Percentiles rank a stretch among this genome's conserved stretches.
Evolutionary conservation across 2,329 filamentous ascomycete genomes (phyloP).

Genomic region (Arthrobotrys megalospora): DNA sequence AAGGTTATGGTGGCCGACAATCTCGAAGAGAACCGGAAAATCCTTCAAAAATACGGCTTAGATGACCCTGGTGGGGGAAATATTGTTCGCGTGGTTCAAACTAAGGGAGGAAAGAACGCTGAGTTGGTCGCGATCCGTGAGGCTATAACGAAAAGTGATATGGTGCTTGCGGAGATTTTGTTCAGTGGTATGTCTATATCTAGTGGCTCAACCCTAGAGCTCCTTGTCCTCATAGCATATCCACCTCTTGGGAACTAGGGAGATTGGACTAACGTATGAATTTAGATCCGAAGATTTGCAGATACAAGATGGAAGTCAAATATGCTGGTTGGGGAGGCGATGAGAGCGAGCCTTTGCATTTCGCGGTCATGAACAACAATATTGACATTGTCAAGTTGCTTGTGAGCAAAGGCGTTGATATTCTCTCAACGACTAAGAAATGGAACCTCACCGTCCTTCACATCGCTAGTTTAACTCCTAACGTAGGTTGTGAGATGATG

Average conservation of each 20-base stretch:
- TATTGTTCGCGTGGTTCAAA: background rate
- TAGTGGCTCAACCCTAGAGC: no score
- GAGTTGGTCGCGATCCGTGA: background rate
- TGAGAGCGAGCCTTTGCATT: slow-evolving; percentile 10
- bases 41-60: background rate
- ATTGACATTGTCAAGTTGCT: slow-evolving; percentile 11
- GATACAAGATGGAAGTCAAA: slow-evolving; percentile 6
- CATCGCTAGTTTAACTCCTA: background rate
- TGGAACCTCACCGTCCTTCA: background rate
- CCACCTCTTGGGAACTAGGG: background rate
- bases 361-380: background rate
- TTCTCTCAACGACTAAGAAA: background rate
- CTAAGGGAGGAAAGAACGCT: background rate
- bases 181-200: slow-evolving; percentile 22
- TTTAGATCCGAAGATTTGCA: background rate
- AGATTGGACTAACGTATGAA: background rate
- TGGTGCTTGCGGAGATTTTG: slow-evolving; percentile 1
- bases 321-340: slow-evolving; percentile 2
- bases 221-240: background rate
- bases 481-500: slow-evolving; percentile 1
- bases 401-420: slow-evolving; percentile 7
- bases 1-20: background rate
- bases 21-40: background rate
- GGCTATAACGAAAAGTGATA: slow-evolving; percentile 6
- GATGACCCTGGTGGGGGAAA: background rate